These are phyloP conservation scores for Rhizophlyctis rosea DNA, from an alignment of 192 early-diverging fungal species.

Conservation along the genomic window DNA sequence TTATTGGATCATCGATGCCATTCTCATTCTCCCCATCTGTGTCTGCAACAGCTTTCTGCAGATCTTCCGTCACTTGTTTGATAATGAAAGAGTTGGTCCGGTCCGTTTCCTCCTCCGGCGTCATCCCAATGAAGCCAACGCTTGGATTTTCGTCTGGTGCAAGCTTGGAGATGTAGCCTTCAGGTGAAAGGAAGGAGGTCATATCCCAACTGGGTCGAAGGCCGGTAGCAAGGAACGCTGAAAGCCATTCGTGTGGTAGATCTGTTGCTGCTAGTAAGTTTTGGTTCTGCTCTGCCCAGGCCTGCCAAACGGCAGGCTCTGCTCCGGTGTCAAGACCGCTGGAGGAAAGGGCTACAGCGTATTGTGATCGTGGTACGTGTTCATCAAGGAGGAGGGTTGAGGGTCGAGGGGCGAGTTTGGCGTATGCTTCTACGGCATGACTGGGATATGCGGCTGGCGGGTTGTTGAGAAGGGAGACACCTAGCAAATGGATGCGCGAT, in stretches of 20 bases:
- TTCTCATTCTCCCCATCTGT: background rate
- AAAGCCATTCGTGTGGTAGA: constrained; percentile 15
- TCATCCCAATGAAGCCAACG: constrained; percentile 26
- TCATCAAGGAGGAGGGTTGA: background rate
- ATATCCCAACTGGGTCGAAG: constrained; percentile 22
- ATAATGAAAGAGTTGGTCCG: constrained; percentile 8
- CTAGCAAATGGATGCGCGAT: constrained; percentile 18
- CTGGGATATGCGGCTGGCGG: constrained; percentile 10
- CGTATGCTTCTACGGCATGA: background rate
- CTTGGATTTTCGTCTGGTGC: constrained; percentile 9
- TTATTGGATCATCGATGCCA: too few relatives aligned
- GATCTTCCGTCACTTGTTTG: background rate
- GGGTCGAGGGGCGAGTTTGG: background rate
- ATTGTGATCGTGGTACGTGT: background rate
- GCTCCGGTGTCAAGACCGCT: background rate
- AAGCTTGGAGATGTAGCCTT: too few relatives aligned
- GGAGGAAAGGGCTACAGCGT: background rate
- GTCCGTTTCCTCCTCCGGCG: constrained; percentile 15
- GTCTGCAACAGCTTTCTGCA: background rate
- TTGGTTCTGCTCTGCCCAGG: constrained; percentile 20
- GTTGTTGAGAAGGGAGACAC: constrained; percentile 19
- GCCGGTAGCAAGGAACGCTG: constrained; percentile 17
- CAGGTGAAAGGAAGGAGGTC: constrained; percentile 14
- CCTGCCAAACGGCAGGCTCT: background rate
- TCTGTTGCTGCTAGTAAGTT: constrained; percentile 13